These are phyloP conservation scores for Phytophthora cryptogea DNA, from an alignment of 352 stramenopile genomes.

Conservation along the genomic window DNA sequence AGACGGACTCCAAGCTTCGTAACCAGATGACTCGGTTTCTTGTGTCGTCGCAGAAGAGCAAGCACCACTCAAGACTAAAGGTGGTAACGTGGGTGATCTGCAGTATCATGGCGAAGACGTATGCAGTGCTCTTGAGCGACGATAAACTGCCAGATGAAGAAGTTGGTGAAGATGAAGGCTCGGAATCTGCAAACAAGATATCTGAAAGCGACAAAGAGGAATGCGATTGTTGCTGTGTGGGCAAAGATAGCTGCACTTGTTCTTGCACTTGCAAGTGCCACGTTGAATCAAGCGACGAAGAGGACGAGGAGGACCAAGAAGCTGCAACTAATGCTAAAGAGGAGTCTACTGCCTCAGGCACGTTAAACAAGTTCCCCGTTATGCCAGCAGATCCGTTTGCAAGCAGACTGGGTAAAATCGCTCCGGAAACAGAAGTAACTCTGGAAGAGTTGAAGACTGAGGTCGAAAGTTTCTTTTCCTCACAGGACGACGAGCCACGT, in stretches of 20 bases:
- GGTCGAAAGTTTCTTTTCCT: slow-evolving; percentile 33
- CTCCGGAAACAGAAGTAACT: slow-evolving; percentile 18
- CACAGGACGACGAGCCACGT: slow-evolving; percentile 11
- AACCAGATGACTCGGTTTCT: slow-evolving; percentile 83
- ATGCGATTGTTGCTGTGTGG: slow-evolving; percentile 78
- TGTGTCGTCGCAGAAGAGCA: slow-evolving; percentile 70
- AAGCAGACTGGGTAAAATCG: slow-evolving; percentile 17
- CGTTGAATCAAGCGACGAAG: slow-evolving; percentile 63
- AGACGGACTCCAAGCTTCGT: slow-evolving; percentile 77
- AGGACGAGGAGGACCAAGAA: slow-evolving; percentile 19
- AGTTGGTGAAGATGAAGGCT: neutral
- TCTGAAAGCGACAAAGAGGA: slow-evolving; percentile 64
- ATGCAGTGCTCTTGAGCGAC: slow-evolving; percentile 68
- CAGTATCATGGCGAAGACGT: slow-evolving; percentile 85
- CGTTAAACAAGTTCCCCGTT: slow-evolving; percentile 21
- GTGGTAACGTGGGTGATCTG: slow-evolving; percentile 89
- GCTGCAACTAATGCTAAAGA: neutral
- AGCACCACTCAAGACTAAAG: slow-evolving; percentile 80
- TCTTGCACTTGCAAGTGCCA: slow-evolving; percentile 74
- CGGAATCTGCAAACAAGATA: slow-evolving; percentile 15
- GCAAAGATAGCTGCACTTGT: slow-evolving; percentile 59
- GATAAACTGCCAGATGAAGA: slow-evolving; percentile 64
- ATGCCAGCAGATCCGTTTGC: slow-evolving; percentile 27
- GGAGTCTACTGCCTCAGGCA: neutral
- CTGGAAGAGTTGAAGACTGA: slow-evolving; percentile 39